Conservation (phyloP, 345 rosid species). For the Hibiscus syriacus region DNA sequence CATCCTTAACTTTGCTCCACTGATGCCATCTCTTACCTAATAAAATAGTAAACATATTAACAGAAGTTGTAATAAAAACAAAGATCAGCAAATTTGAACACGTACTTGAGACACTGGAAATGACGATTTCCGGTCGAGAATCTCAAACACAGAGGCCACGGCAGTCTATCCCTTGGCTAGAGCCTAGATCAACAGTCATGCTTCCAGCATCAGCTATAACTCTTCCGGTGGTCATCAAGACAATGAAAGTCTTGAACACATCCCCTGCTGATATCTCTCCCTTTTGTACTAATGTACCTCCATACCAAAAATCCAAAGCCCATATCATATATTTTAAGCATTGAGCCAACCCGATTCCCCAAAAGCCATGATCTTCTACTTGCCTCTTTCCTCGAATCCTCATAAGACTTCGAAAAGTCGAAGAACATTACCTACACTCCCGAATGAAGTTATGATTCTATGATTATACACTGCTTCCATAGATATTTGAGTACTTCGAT, state of each 20-base stretch:
- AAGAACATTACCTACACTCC: slow-evolving; percentile 50
- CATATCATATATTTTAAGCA: slow-evolving; percentile 73
- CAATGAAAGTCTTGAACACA: slow-evolving; percentile 72
- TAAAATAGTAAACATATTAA: not conserved
- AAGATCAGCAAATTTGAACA: not conserved
- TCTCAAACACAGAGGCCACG: slow-evolving; percentile 59
- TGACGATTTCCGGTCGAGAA: slow-evolving; percentile 58
- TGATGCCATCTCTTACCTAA: slow-evolving; percentile 28
- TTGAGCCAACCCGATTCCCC: slow-evolving; percentile 72
- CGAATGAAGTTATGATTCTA: slow-evolving; percentile 60
- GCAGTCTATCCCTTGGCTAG: slow-evolving; percentile 72
- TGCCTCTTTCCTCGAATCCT: slow-evolving; percentile 49
- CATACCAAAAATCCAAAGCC: slow-evolving; percentile 89
- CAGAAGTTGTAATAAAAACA: not conserved
- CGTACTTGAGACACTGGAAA: slow-evolving; percentile 36
- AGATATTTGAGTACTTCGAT: slow-evolving; percentile 68
- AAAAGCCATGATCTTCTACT: slow-evolving; percentile 73
- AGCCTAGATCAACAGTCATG: slow-evolving; percentile 85
- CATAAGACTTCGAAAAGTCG: slow-evolving; percentile 70
- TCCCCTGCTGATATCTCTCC: slow-evolving; percentile 77
- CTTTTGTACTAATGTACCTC: slow-evolving; percentile 54
- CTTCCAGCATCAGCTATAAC: no score
- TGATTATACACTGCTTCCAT: slow-evolving; percentile 75
- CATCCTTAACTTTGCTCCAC: slow-evolving; percentile 31
- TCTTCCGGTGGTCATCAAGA: slow-evolving; percentile 77